phyloP scores from a whole-genome alignment of 2,329 filamentous ascomycete genomes.

The Talaromyces sp. region DNA sequence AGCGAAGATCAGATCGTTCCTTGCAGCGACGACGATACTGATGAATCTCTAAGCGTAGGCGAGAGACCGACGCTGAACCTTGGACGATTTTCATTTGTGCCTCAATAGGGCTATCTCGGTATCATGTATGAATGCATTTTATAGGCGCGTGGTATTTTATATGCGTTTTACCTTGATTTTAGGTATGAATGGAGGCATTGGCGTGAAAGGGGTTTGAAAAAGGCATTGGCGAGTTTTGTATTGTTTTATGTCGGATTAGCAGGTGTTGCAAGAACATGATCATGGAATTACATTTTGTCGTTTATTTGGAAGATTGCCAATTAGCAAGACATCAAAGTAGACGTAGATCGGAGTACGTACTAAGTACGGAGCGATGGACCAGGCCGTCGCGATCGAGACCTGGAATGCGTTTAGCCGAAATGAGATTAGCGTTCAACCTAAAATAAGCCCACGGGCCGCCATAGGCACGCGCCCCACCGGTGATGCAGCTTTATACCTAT shows the following conservation, averaged over 20 bases:
- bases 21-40: slow-evolving; percentile 43
- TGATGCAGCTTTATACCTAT: neutral
- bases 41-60: slow-evolving; percentile 13
- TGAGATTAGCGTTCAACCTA: neutral
- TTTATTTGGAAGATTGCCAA: neutral
- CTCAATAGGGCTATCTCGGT: slow-evolving; percentile 12
- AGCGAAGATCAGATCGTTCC: slow-evolving; percentile 50
- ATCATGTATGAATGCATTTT: slow-evolving; percentile 9
- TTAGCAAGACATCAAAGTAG: too few species aligned
- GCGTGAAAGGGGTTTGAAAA: neutral
- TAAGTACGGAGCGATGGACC: neutral
- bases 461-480: neutral
- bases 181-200: neutral
- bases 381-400: neutral
- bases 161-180: neutral
- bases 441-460: neutral
- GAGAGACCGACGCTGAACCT: slow-evolving; percentile 23
- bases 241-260: neutral
- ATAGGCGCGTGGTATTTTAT: slow-evolving; percentile 2
- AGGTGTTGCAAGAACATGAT: neutral
- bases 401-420: neutral
- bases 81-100: slow-evolving; percentile 31
- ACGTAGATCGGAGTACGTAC: neutral
- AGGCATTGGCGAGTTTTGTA: neutral
- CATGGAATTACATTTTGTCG: neutral